Conservation (phyloP, 805 yeast species). For the Blastobotrys peoriensis region DNA sequence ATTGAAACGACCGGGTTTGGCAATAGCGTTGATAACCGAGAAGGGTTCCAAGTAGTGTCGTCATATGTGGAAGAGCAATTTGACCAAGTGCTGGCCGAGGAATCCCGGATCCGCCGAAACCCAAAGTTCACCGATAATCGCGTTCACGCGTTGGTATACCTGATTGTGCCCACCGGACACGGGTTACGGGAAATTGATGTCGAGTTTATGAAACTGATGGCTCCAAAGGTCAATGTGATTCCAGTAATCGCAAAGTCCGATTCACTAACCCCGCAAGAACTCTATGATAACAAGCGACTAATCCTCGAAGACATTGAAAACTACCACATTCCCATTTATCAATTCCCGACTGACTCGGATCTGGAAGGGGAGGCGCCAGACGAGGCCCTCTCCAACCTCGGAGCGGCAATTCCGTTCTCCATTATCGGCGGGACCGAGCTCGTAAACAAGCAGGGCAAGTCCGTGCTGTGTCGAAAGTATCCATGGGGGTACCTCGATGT, state of each 20-base stretch:
- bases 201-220: slow-evolving; percentile 68
- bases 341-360: slow-evolving; percentile 58
- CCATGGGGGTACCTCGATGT: slow-evolving; percentile 56
- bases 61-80: slow-evolving; percentile 60
- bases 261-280: slow-evolving; percentile 73
- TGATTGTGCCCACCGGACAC: slow-evolving; percentile 51
- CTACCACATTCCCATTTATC: slow-evolving; percentile 65
- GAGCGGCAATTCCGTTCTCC: slow-evolving; percentile 53
- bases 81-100: slow-evolving; percentile 70
- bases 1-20: slow-evolving; percentile 76
- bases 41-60: slow-evolving; percentile 31
- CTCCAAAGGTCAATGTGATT: slow-evolving; percentile 73
- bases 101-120: slow-evolving; percentile 78
- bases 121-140: slow-evolving; percentile 72
- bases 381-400: slow-evolving; percentile 31
- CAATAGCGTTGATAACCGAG: slow-evolving; percentile 62
- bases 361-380: slow-evolving; percentile 13
- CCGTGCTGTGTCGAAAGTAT: slow-evolving; percentile 44
- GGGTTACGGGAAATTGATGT: slow-evolving; percentile 66
- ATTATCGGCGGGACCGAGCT: slow-evolving; percentile 54
- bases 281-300: slow-evolving; percentile 64
- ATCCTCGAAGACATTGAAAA: slow-evolving; percentile 69
- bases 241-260: slow-evolving; percentile 87
- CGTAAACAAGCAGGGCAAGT: slow-evolving; percentile 38
- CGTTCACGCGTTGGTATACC: slow-evolving; percentile 76